These are phyloP conservation scores for Coemansia interrupta DNA, from an alignment of 192 early-diverging fungal species.

Conservation along the genomic window DNA sequence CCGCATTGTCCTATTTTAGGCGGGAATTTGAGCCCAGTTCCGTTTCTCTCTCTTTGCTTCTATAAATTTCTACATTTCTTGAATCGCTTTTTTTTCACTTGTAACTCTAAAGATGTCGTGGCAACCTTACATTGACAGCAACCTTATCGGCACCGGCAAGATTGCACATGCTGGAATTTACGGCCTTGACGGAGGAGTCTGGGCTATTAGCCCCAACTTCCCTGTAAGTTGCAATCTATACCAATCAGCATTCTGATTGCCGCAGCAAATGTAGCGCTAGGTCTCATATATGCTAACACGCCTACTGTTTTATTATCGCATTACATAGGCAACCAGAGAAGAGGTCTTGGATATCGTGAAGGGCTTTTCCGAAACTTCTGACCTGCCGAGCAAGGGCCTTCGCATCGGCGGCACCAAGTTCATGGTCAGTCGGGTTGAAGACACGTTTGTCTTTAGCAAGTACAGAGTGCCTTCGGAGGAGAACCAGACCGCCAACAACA, in stretches of 20 bases:
- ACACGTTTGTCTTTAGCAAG: constrained; percentile 75
- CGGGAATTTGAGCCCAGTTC: neutral
- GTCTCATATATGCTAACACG: neutral
- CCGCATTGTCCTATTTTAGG: too few species aligned
- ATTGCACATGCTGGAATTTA: constrained; percentile 74
- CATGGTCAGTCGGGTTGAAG: constrained; percentile 64
- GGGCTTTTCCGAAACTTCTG: constrained; percentile 61
- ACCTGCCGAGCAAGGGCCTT: constrained; percentile 64
- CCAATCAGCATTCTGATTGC: too few species aligned
- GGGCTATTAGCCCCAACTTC: constrained; percentile 78
- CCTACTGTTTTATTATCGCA: too few species aligned
- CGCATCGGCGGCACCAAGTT: constrained; percentile 68
- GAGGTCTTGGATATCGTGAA: constrained; percentile 60
- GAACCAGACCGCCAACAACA: neutral
- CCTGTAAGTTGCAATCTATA: constrained; percentile 53
- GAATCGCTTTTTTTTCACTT: neutral
- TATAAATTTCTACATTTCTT: neutral
- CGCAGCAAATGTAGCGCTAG: neutral
- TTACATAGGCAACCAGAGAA: constrained; percentile 42
- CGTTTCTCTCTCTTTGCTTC: neutral
- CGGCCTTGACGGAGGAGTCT: constrained; percentile 71
- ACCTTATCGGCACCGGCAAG: constrained; percentile 71
- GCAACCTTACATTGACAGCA: constrained; percentile 80
- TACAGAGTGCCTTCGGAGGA: constrained; percentile 32
- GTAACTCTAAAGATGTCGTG: constrained; percentile 49